phyloP scores from a whole-genome alignment of 495 filamentous ascomycete genomes.

The Xylaria bambusicola region DNA sequence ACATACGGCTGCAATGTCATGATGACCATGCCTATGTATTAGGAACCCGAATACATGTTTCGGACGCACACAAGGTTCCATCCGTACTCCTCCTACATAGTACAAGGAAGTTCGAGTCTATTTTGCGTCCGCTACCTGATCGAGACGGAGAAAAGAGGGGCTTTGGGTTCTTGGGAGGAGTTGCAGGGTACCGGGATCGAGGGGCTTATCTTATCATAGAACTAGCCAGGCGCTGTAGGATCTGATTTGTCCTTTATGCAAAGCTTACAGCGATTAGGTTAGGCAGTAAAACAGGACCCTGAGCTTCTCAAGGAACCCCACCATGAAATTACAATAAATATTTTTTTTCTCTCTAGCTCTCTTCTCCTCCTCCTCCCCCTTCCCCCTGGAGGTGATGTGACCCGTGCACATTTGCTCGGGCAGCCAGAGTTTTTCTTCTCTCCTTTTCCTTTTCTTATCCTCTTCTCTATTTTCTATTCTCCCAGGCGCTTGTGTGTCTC shows the following conservation, averaged over 20 bases:
- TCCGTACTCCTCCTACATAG: too few species aligned
- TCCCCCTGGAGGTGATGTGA: neutral
- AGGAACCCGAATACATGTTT: too few species aligned
- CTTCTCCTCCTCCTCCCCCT: constrained; percentile 1
- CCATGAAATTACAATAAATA: constrained; percentile 16
- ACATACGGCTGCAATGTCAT: too few species aligned
- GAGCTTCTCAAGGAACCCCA: constrained; percentile 13
- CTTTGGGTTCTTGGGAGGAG: too few species aligned
- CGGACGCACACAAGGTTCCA: too few species aligned
- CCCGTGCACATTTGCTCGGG: constrained; percentile 13
- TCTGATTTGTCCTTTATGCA: too few species aligned
- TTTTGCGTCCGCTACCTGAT: too few species aligned
- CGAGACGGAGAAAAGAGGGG: too few species aligned
- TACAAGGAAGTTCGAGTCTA: too few species aligned
- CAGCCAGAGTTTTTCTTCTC: constrained; percentile 9
- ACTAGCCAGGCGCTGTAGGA: too few species aligned
- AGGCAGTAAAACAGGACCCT: neutral
- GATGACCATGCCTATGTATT: too few species aligned
- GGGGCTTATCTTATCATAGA: constrained; percentile 22
- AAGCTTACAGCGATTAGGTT: neutral
- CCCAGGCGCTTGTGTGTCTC: constrained; percentile 12
- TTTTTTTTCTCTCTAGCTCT: constrained; percentile 13
- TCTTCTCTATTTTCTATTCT: neutral
- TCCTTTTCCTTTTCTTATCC: neutral
- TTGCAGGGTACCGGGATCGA: too few species aligned